These are phyloP conservation scores for Wickerhamomyces silvicola DNA, from an alignment of 805 yeast species.

Conservation along the genomic window DNA sequence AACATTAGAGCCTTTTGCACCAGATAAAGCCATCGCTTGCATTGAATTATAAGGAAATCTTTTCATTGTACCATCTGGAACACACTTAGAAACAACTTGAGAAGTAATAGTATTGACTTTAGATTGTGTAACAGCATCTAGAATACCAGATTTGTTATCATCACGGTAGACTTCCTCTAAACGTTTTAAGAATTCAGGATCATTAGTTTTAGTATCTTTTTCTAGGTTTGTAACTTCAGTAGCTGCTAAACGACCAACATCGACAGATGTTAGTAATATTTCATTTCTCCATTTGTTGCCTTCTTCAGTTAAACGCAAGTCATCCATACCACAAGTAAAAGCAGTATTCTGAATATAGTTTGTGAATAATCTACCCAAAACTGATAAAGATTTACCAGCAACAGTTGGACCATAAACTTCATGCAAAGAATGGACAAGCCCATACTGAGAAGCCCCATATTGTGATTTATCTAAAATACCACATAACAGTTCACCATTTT, in stretches of 20 bases:
- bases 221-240: conserved; percentile 87
- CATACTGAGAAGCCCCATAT: conserved; percentile 96
- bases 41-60: conserved; percentile 91
- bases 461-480: conserved; percentile 98
- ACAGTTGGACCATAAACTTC: conserved; percentile 90
- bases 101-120: conserved; percentile 90
- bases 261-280: conserved; percentile 68
- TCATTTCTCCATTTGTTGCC: conserved; percentile 89
- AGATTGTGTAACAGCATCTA: conserved; percentile 93
- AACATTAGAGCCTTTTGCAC: conserved; percentile 98
- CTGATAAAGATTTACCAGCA: conserved; percentile 86
- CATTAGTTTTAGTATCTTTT: conserved; percentile 39
- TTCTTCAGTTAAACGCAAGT: conserved; percentile 81
- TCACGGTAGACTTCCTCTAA: conserved; percentile 94
- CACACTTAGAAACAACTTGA: conserved; percentile 89
- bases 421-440: conserved; percentile 92
- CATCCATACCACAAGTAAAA: conserved; percentile 99
- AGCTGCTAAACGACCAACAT: conserved; percentile 88
- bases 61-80: conserved; percentile 95
- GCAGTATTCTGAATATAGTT: conserved; percentile 89
- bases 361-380: conserved; percentile 92
- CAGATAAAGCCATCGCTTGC: conserved; percentile 99
- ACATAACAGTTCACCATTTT: conserved; percentile 77
- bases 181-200: conserved; percentile 77
- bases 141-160: conserved; percentile 81